These are phyloP conservation scores for Marasmius oreades DNA, from an alignment of 1,284 basidiomycete species.

Conservation along the genomic window DNA sequence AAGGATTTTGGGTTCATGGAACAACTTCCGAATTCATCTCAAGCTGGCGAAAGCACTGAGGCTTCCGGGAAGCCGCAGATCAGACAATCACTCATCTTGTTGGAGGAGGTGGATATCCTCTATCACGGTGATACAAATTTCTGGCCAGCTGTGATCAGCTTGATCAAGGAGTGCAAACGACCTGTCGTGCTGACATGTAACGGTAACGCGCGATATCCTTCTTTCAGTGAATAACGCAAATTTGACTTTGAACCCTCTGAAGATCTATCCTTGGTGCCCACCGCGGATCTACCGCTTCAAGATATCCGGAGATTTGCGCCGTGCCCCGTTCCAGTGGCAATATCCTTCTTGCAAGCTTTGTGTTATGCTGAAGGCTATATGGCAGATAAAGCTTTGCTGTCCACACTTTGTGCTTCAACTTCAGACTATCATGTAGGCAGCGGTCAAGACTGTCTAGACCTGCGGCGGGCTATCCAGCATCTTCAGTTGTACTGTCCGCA, in stretches of 20 bases:
- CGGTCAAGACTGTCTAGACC: slow-evolving; percentile 38
- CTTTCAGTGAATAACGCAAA: slow-evolving; percentile 11
- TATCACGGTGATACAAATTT: slow-evolving; percentile 90
- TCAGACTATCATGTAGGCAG: neutral
- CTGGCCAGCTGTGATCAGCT: slow-evolving; percentile 80
- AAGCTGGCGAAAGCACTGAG: neutral
- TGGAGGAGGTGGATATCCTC: slow-evolving; percentile 97
- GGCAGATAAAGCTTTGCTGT: slow-evolving; percentile 32
- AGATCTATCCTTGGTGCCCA: slow-evolving; percentile 75
- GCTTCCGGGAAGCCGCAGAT: slow-evolving; percentile 22
- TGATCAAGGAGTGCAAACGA: slow-evolving; percentile 79
- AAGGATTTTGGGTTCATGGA: slow-evolving; percentile 23
- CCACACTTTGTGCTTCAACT: slow-evolving; percentile 31
- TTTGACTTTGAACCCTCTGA: slow-evolving; percentile 7
- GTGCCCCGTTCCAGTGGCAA: slow-evolving; percentile 54
- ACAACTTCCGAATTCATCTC: neutral
- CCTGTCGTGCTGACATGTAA: slow-evolving; percentile 93
- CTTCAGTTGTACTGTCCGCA: slow-evolving; percentile 50
- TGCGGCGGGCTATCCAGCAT: slow-evolving; percentile 55
- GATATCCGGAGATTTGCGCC: slow-evolving; percentile 64
- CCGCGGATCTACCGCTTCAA: slow-evolving; percentile 76
- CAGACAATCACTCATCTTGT: slow-evolving; percentile 84
- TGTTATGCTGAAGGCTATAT: slow-evolving; percentile 54
- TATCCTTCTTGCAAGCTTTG: slow-evolving; percentile 71
- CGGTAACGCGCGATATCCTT: slow-evolving; percentile 47